These are phyloP conservation scores for Prunus yedoensis DNA, from an alignment of 331 rosid species.

Conservation along the genomic window DNA sequence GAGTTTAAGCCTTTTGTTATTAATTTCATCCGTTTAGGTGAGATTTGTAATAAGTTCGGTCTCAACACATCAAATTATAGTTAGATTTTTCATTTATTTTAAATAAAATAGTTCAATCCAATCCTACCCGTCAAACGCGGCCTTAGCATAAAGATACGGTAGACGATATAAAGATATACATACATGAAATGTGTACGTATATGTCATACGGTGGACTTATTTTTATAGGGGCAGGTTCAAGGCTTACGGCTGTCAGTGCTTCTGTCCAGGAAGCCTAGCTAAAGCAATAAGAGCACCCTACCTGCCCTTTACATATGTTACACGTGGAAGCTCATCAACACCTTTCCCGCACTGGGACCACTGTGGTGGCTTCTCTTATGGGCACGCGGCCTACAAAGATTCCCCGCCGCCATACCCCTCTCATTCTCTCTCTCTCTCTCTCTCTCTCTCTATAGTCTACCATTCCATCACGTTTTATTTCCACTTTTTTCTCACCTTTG, in stretches of 20 bases:
- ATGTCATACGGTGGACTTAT: constrained; percentile 9
- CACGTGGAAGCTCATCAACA: constrained; percentile 49
- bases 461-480: constrained; percentile 69
- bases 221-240: constrained; percentile 23
- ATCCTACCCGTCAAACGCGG: fast-evolving
- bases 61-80: fast-evolving
- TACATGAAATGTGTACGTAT: neutral
- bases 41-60: too few species aligned
- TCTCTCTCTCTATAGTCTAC: constrained; percentile 22
- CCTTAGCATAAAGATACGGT: too few species aligned
- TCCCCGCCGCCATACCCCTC: constrained; percentile 90
- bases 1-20: too few species aligned
- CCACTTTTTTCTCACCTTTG: constrained; percentile 1
- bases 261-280: constrained; percentile 29
- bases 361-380: constrained; percentile 36
- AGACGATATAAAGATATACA: too few species aligned
- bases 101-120: too few species aligned
- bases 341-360: constrained; percentile 45
- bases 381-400: constrained; percentile 82
- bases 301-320: neutral
- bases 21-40: fast-evolving
- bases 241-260: constrained; percentile 58
- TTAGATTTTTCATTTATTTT: too few species aligned
- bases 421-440: constrained; percentile 7
- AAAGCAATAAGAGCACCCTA: neutral